Conservation (phyloP, 2,329 filamentous ascomycete genomes). For the Phyllosticta citribraziliensis region DNA sequence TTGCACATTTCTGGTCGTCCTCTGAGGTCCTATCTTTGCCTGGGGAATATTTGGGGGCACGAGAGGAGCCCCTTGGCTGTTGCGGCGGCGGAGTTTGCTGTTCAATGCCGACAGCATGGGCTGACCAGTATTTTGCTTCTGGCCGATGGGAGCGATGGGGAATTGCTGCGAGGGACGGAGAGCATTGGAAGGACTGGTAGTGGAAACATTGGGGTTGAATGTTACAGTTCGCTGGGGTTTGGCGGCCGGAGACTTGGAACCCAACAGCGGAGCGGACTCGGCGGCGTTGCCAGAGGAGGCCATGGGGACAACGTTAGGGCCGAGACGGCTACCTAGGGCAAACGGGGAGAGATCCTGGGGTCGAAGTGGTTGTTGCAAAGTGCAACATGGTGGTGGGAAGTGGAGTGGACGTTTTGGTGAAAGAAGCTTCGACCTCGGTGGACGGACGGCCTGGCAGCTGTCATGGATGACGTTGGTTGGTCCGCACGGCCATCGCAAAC, state of each 20-base stretch:
- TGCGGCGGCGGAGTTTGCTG: slow-evolving; percentile 75
- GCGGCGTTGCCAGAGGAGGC: slow-evolving; percentile 7
- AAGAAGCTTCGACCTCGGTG: slow-evolving; percentile 8
- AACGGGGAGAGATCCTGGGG: not conserved
- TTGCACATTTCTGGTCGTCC: slow-evolving; percentile 90
- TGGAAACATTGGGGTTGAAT: slow-evolving; percentile 57
- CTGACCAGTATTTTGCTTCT: slow-evolving; percentile 19
- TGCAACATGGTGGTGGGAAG: slow-evolving; percentile 3
- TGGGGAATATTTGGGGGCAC: slow-evolving; percentile 32
- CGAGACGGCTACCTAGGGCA: not conserved
- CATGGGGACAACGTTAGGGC: not conserved
- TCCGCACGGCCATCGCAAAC: not conserved
- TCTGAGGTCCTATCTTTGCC: slow-evolving; percentile 81
- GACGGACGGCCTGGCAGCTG: not conserved
- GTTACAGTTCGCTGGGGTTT: slow-evolving; percentile 57
- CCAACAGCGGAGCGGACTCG: slow-evolving; percentile 28
- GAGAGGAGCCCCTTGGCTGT: slow-evolving; percentile 63
- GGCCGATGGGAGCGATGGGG: slow-evolving; percentile 21
- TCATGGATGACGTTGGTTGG: slow-evolving; percentile 2
- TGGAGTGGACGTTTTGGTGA: not conserved
- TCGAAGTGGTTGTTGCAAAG: not conserved
- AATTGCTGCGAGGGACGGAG: slow-evolving; percentile 23
- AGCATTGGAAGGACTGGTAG: slow-evolving; percentile 31
- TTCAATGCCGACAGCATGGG: slow-evolving; percentile 64
- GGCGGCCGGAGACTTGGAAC: slow-evolving; percentile 20